phyloP scores from a whole-genome alignment of 208 protist species.

The Trypanosoma vivax region DNA sequence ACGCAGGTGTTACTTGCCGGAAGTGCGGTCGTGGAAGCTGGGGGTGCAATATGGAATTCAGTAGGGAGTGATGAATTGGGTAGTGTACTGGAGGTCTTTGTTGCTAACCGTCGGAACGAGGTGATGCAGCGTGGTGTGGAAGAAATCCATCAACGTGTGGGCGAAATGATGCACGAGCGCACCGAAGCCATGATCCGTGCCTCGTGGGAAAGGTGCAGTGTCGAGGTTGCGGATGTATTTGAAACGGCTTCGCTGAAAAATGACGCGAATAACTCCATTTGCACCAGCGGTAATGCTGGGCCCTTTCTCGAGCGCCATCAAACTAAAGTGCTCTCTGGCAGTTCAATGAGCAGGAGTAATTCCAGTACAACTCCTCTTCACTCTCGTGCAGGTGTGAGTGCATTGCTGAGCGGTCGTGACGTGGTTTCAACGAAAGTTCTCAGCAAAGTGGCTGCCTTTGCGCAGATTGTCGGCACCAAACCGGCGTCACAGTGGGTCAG shows the following conservation, averaged over 20 bases:
- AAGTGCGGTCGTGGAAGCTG: constrained; percentile 6
- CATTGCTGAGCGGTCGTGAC: constrained; percentile 31
- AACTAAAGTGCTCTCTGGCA: neutral
- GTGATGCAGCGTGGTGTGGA: constrained; percentile 50
- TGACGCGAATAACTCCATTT: too few species aligned
- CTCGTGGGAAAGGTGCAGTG: constrained; percentile 53
- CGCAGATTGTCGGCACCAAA: constrained; percentile 45
- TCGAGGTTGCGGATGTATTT: constrained; percentile 58
- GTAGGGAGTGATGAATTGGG: constrained; percentile 14
- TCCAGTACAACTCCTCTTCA: neutral
- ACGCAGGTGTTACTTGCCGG: constrained; percentile 41
- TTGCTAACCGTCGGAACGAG: constrained; percentile 42
- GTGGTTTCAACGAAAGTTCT: constrained; percentile 35
- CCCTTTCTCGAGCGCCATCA: too few species aligned
- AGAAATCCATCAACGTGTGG: constrained; percentile 56
- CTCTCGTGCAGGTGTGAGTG: constrained; percentile 9
- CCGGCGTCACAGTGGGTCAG: constrained; percentile 47
- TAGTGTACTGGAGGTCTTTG: constrained; percentile 49
- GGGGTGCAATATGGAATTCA: constrained; percentile 5
- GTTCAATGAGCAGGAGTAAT: neutral
- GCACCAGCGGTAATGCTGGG: too few species aligned
- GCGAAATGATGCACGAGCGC: constrained; percentile 41
- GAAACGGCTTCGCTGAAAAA: constrained; percentile 33
- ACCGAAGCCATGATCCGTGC: constrained; percentile 49
- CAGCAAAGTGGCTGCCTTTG: constrained; percentile 43